A percentile compares a stretch with the other conserved stretches of the same genome.
These are phyloP conservation scores for Colletotrichum lentis DNA, from an alignment of 2,329 filamentous ascomycete species.

Conservation along the genomic window DNA sequence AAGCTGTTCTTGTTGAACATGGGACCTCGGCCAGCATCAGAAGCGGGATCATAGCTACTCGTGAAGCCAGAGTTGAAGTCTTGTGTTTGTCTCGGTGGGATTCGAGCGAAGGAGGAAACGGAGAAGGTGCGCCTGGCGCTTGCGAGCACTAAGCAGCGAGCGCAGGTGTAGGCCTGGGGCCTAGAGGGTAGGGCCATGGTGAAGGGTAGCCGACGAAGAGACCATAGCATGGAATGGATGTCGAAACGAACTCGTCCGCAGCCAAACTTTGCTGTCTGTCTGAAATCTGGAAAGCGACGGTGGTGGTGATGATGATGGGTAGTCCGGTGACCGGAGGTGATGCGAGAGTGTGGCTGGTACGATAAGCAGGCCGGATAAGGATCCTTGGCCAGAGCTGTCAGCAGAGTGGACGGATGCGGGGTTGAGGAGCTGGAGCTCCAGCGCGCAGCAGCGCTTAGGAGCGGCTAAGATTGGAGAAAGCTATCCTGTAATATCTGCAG, in stretches of 20 bases:
- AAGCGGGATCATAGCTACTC: slow-evolving; percentile 65
- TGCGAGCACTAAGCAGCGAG: slow-evolving; percentile 31
- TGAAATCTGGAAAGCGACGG: neutral
- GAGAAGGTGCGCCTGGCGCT: slow-evolving; percentile 42
- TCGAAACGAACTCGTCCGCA: neutral
- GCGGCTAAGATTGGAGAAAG: slow-evolving; percentile 36
- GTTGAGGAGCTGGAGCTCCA: slow-evolving; percentile 30
- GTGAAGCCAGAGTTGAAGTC: slow-evolving; percentile 67
- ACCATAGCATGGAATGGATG: slow-evolving; percentile 11
- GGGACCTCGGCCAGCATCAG: slow-evolving; percentile 63
- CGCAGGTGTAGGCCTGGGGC: slow-evolving; percentile 35
- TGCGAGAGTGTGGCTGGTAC: slow-evolving; percentile 17
- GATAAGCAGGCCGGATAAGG: slow-evolving; percentile 29
- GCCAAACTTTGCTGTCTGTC: neutral
- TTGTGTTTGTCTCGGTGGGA: slow-evolving; percentile 52
- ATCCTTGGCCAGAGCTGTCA: slow-evolving; percentile 19
- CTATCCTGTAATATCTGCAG: neutral
- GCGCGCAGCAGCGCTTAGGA: slow-evolving; percentile 32
- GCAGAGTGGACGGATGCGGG: slow-evolving; percentile 30
- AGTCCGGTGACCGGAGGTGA: slow-evolving; percentile 31
- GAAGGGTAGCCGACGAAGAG: slow-evolving; percentile 16
- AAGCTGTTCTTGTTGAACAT: slow-evolving; percentile 67
- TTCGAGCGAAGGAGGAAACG: slow-evolving; percentile 40
- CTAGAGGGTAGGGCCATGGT: slow-evolving; percentile 35
- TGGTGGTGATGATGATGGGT: neutral